phyloP scores from a whole-genome alignment of 2,329 filamentous ascomycete species.

The Dactylonectria macrodidyma region DNA sequence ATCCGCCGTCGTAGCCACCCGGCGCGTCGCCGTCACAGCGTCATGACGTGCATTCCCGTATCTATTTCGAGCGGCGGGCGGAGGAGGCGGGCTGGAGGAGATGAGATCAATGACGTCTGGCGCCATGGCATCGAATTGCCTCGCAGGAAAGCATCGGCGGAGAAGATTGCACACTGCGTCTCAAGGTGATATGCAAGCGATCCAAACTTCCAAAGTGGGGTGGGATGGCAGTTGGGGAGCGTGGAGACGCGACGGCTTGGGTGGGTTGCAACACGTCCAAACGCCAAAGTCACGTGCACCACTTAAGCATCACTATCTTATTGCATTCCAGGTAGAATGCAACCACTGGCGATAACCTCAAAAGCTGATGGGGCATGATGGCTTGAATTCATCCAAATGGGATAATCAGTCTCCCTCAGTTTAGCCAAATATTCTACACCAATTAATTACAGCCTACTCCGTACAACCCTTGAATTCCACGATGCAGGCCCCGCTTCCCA shows the following conservation, averaged over 20 bases:
- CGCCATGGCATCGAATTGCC: constrained; percentile 45
- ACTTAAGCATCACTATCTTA: not conserved
- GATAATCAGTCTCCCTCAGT: not conserved
- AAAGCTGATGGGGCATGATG: not conserved
- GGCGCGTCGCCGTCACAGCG: not conserved
- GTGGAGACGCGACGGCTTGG: constrained; percentile 38
- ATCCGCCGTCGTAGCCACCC: not conserved
- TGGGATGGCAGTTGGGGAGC: constrained; percentile 28
- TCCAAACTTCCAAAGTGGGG: constrained; percentile 23
- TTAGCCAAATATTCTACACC: not conserved
- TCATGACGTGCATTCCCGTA: constrained; percentile 1
- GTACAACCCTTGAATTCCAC: not conserved
- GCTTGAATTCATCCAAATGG: not conserved
- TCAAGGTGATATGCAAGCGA: not conserved
- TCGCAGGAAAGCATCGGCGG: constrained; percentile 2
- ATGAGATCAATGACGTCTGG: constrained; percentile 55
- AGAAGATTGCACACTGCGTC: not conserved
- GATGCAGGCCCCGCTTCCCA: not conserved
- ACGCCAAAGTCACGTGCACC: constrained; percentile 47
- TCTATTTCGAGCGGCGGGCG: constrained; percentile 4
- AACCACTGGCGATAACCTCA: constrained; percentile 2
- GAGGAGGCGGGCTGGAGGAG: constrained; percentile 53
- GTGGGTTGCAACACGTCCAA: constrained; percentile 36
- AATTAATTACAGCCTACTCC: no score
- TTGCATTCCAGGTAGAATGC: no score